Percentiles rank a stretch among this genome's conserved stretches.
These are phyloP conservation scores for Yamadazyma conglobata DNA, from an alignment of 1,139 yeast genomes.

Conservation along the genomic window DNA sequence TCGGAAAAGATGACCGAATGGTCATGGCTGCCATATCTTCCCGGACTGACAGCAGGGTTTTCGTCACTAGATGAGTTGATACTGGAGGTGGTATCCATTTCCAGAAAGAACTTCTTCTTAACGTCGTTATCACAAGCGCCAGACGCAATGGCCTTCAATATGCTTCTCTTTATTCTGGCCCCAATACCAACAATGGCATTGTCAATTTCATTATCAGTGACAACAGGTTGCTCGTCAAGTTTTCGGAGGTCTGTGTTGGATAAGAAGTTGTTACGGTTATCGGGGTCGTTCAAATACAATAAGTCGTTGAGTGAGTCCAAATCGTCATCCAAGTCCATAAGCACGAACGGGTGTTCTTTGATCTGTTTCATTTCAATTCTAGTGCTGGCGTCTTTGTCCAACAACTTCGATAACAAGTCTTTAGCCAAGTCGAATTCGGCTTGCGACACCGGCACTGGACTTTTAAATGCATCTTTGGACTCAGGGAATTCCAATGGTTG, in stretches of 20 bases:
- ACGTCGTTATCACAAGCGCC: slow-evolving; percentile 29
- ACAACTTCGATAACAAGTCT: slow-evolving; percentile 59
- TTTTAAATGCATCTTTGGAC: slow-evolving; percentile 36
- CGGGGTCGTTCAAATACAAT: slow-evolving; percentile 28
- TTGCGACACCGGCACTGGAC: slow-evolving; percentile 35
- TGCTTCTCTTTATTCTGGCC: slow-evolving; percentile 56
- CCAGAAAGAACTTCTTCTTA: slow-evolving; percentile 19
- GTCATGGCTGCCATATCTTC: slow-evolving; percentile 14
- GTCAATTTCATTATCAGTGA: slow-evolving; percentile 29
- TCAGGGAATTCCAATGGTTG: slow-evolving; percentile 62
- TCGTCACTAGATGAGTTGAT: slow-evolving; percentile 31
- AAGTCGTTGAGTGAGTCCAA: slow-evolving; percentile 37
- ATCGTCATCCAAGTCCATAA: slow-evolving; percentile 53
- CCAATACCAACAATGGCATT: slow-evolving; percentile 82
- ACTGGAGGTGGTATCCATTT: slow-evolving; percentile 27
- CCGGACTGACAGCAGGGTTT: slow-evolving; percentile 9
- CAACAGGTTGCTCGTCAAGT: slow-evolving; percentile 3
- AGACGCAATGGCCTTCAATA: slow-evolving; percentile 49
- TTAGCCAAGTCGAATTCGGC: slow-evolving; percentile 60
- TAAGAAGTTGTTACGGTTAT: slow-evolving; percentile 6
- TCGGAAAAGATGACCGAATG: slow-evolving; percentile 39
- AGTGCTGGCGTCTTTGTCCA: slow-evolving; percentile 66
- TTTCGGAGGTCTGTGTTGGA: slow-evolving; percentile 9
- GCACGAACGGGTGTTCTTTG: slow-evolving; percentile 76
- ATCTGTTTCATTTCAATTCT: slow-evolving; percentile 73